Evolutionary conservation across 2,329 filamentous ascomycete genomes (phyloP), one percentile per base, ranked within the genome.

Genomic region (Ascocoryne sarcoides): DNA sequence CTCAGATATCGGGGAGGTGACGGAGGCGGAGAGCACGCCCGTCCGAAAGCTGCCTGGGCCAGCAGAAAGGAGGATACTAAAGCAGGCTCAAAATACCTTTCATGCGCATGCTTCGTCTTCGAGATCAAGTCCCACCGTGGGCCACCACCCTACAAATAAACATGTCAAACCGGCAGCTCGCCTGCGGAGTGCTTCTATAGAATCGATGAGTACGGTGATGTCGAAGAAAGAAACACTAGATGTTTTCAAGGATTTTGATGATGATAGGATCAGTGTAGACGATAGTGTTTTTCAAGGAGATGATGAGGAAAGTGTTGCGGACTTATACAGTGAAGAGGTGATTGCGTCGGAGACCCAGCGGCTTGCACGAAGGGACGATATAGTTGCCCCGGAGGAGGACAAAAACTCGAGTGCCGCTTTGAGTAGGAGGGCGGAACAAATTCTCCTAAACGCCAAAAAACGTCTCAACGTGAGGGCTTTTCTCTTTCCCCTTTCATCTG

Each of bases 381-480:
- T 56, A 51, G 63, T 51, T 54, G 61, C 60, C 15, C 62, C 62
- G 33, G 65, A 73, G 3, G 75, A 79, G 42, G 75, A 83, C 40
- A 70, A 72, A 32, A 76, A 82, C 53, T 85, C 85, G 3, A 85
- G 84, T 36, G 79, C 74, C 12, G 79, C 84, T 17, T 65, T 94
- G 48, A 90, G 86, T 60, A 80, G 82, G 51, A 77, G 87, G 53
- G 89, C 89, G 1, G 89, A 95, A 59, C 72, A 89, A 56, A 95
- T 95, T 57, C 70, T 96, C 40, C 86, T 88, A 41, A 95, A 94
- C 63, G 90, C 90, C 21, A 95, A 95, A 66, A 82, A 79, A 60
- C 75, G 88, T 52, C 69, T 96, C 46, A 92, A 85, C 58, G 87
- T 93, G 70, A 61, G 84, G 64, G 28, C 14, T 36, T 21, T 16